Evolutionary conservation across 768 basidiomycete species (phyloP).

Genomic region (Mycena albidolilacea): DNA sequence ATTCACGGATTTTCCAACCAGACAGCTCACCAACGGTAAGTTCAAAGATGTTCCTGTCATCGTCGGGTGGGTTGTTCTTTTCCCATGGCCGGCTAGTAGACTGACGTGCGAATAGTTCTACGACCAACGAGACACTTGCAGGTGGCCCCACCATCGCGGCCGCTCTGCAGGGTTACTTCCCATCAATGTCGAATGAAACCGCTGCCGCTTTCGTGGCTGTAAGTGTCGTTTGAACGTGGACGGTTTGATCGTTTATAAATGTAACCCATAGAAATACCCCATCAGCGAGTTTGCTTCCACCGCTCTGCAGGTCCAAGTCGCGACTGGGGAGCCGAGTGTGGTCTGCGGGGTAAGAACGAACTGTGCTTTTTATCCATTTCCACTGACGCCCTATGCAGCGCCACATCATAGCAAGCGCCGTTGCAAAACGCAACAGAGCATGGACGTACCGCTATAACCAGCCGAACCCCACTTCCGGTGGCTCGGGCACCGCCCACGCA

Average conservation of each 20-base stretch:
- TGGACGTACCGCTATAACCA: constrained; percentile 77
- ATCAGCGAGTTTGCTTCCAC: constrained; percentile 58
- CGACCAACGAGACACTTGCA: constrained; percentile 72
- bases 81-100: not conserved
- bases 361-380: not conserved
- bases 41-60: constrained; percentile 70
- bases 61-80: constrained; percentile 61
- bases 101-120: constrained; percentile 52
- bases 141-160: constrained; percentile 55
- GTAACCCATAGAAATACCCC: constrained; percentile 42
- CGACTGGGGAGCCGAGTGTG: constrained; percentile 65
- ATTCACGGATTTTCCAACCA: constrained; percentile 66
- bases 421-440: constrained; percentile 51
- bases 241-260: not conserved
- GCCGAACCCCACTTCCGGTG: constrained; percentile 59
- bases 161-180: constrained; percentile 60
- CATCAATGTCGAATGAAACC: constrained; percentile 57
- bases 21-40: constrained; percentile 58
- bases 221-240: not conserved
- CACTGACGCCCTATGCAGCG: constrained; percentile 48
- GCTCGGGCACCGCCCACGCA: constrained; percentile 60
- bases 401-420: constrained; percentile 62
- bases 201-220: constrained; percentile 55
- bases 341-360: constrained; percentile 65
- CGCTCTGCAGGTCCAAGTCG: constrained; percentile 58